Base-by-base conservation (phyloP, 305 asterid genomes). In the Fraxinus paxiana region DNA sequence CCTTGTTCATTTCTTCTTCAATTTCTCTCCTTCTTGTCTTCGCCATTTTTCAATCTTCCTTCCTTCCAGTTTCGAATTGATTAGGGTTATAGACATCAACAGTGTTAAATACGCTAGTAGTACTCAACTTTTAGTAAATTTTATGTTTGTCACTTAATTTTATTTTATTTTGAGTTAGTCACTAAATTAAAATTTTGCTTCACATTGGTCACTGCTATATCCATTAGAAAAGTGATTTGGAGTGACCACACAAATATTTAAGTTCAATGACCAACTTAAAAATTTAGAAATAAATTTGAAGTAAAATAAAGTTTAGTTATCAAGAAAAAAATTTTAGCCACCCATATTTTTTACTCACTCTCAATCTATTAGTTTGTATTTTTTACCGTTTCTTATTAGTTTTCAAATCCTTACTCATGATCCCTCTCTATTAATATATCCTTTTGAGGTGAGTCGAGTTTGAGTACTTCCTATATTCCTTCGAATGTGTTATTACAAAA, bases 1-100 rank as follows among this genome's bases (percentile, higher is more conserved):
- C 43, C 41, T 84, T 87, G 76, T 73, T 26, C 26, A 54, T 67
- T 86, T 86, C 90, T 86, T 90, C 86, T 86, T 87, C 87, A 46
- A 83, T 79, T 86, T 82, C 73, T 65, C 76, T 70, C 75, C 13
- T 24, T 70, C 83, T 89, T 88, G 85, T 88, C 80, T 85, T 85
- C 80, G 90, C 93, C 94, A 86, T 88, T 77, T 84, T 78, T 31
- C 31, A 6, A 71, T 63, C 3, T 15, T 77, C 9, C 31, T 2
- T 46, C 15, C 20, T 18, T n/a, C 59, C 7, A 48, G 18, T 0
- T 48, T 48, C 59, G 20, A 67, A 10, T 5, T 8, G 35, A 22
- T 26, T 48, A 83, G 87, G 85, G 86, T 74, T 80, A 38, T 43
- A 43, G 51, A 41, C 51, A 2, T 41, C 51, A 10, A 41, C 51